Percentiles rank a stretch among this genome's conserved stretches.
Conservation (phyloP, 2,329 filamentous ascomycete genomes). For the Venturia effusa region DNA sequence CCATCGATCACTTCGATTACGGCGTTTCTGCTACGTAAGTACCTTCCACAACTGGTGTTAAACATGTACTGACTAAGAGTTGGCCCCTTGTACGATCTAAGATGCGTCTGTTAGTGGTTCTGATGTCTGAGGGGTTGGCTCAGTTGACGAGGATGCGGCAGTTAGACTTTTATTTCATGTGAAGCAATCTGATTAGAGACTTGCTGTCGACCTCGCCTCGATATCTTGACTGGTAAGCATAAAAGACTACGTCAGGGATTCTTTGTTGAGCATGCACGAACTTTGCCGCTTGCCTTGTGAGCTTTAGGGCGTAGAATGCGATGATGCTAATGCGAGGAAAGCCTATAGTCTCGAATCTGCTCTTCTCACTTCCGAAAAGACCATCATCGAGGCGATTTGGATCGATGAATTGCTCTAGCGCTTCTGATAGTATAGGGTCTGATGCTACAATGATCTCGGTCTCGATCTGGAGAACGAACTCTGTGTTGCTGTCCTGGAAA, state of each 20-base stretch:
- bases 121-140: neutral
- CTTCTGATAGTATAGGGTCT: no score
- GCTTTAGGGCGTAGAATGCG: no score
- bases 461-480: no score
- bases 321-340: no score
- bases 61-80: neutral
- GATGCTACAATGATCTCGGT: no score
- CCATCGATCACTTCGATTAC: neutral
- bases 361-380: no score
- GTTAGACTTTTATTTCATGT: neutral
- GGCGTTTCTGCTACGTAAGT: neutral
- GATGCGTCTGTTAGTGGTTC: neutral
- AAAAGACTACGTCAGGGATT: neutral
- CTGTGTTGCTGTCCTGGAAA: no score
- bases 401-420: no score
- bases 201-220: neutral
- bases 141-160: neutral
- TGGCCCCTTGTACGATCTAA: neutral
- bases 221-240: neutral
- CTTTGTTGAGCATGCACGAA: neutral
- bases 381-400: no score
- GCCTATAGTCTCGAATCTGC: no score
- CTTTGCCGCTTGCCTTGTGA: no score
- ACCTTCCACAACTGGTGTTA: neutral
- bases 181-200: neutral